phyloP scores from a whole-genome alignment of 1,139 yeast species.

The Kodamaea alishanica region DNA sequence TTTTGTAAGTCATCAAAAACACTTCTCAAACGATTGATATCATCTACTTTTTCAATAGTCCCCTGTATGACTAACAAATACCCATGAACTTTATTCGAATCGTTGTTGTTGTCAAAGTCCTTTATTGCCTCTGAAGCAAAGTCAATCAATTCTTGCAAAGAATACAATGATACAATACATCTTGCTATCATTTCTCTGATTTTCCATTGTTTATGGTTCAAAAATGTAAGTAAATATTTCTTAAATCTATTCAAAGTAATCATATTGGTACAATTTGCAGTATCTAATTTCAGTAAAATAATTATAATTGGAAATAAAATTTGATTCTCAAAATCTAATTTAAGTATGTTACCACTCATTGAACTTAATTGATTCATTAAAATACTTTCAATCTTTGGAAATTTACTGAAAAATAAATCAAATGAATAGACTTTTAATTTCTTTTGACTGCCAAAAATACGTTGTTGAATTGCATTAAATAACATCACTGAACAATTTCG shows the following conservation, averaged over 20 bases:
- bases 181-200: constrained; percentile 82
- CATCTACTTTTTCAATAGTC: constrained; percentile 5
- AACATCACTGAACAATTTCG: constrained; percentile 93
- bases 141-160: constrained; percentile 20
- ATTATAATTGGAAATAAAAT: constrained; percentile 73
- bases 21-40: neutral
- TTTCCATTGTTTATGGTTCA: constrained; percentile 59
- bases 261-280: constrained; percentile 5
- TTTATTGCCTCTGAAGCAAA: constrained; percentile 5
- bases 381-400: constrained; percentile 47
- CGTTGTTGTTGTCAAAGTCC: neutral
- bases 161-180: constrained; percentile 53
- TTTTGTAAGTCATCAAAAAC: constrained; percentile 1
- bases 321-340: constrained; percentile 12
- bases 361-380: constrained; percentile 41
- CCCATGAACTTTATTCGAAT: constrained; percentile 9
- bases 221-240: constrained; percentile 7
- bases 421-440: constrained; percentile 20
- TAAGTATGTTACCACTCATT: neutral
- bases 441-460: constrained; percentile 64
- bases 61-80: constrained; percentile 6
- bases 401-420: constrained; percentile 59
- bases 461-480: constrained; percentile 75
- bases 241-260: constrained; percentile 10
- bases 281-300: constrained; percentile 58